Evolutionary conservation across 2,329 filamentous ascomycete genomes (phyloP), one percentile per base, ranked within the genome.

Genomic region (Mollisiaceae sp.): DNA sequence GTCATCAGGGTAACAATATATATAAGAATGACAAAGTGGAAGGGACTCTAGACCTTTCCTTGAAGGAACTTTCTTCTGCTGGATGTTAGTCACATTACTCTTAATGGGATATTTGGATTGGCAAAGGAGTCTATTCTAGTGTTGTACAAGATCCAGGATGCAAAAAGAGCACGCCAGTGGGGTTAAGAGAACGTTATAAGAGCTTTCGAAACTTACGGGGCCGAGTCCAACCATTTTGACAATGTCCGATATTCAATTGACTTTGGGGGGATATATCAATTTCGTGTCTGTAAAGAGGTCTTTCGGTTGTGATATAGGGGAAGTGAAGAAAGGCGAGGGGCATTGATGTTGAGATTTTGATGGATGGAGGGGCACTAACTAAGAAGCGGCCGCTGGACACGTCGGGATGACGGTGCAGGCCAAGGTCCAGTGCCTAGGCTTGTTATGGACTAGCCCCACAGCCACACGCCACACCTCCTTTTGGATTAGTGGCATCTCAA

Each of bases 1-100:
- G 20, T 14, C 9, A 11, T 3, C 20, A 2, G 2, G 18, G 24
- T 32, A 11, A 59, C n/a, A 11, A 59, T 35, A 39, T 20, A 39
- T 32, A 32, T 32, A 32, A 6, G 27, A 64, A 59, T 9, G 15
- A 59, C 27, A 67, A 43, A 50, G 50, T 61, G 50, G 60, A 36
- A 47, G 32, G 9, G 24, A 39, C 73, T 85, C 87, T 78, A 86
- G 91, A 91, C 91, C 86, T 91, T 92, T 75, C 89, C 87, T 79
- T 87, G 89, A 50, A 87, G 88, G 69, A 84, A 83, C 75, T 83
- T 85, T 77, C 86, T 87, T 69, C 15, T 52, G 22, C 8, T 12
- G 15, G 1, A 52, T 27, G 22, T 32, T 32, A 52, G 47, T 22
- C 43, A 45, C 20, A 18, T 2, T 8, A 12, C 8, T 45, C 38